Evolutionary conservation across 2,329 filamentous ascomycete genomes (phyloP).

Genomic region (Claviceps pusilla): DNA sequence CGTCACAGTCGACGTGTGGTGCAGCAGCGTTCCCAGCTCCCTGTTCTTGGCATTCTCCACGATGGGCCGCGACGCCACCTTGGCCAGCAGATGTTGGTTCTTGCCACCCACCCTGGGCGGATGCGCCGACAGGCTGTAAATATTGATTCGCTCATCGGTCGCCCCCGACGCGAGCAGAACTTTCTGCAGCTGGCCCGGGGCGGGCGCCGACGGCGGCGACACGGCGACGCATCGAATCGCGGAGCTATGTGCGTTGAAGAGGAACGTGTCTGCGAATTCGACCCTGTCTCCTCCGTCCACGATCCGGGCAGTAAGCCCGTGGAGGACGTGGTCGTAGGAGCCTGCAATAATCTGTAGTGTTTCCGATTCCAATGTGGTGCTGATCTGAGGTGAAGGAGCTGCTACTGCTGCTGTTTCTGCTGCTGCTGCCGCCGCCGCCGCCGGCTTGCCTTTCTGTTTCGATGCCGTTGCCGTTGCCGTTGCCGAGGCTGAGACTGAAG

Average conservation of each 20-base stretch:
- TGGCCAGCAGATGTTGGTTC: conserved; percentile 45
- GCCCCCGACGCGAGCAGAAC: conserved; percentile 80
- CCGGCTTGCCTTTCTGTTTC: conserved; percentile 2
- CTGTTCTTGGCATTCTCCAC: conserved; percentile 76
- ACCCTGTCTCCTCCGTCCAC: conserved; percentile 20
- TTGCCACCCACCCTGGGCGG: conserved; percentile 35
- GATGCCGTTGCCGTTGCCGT: not conserved
- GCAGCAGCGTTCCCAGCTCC: conserved; percentile 71
- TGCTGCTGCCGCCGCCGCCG: conserved; percentile 8
- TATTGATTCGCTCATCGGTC: conserved; percentile 87
- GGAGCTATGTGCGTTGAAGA: conserved; percentile 86
- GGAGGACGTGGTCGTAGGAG: conserved; percentile 84
- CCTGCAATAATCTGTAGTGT: conserved; percentile 84
- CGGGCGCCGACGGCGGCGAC: conserved; percentile 54
- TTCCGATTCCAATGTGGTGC: conserved; percentile 14
- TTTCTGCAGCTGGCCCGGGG: conserved; percentile 55
- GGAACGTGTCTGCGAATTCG: conserved; percentile 78
- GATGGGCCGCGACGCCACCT: conserved; percentile 56
- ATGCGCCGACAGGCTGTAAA: conserved; percentile 73
- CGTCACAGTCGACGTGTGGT: conserved; percentile 74
- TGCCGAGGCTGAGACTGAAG: not conserved
- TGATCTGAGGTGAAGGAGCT: not conserved
- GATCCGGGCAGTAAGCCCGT: conserved; percentile 73
- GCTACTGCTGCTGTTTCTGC: not conserved
- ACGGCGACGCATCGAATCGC: conserved; percentile 80